Evolutionary conservation across 805 yeast species (phyloP).

Genomic region (Blastobotrys terrestris): DNA sequence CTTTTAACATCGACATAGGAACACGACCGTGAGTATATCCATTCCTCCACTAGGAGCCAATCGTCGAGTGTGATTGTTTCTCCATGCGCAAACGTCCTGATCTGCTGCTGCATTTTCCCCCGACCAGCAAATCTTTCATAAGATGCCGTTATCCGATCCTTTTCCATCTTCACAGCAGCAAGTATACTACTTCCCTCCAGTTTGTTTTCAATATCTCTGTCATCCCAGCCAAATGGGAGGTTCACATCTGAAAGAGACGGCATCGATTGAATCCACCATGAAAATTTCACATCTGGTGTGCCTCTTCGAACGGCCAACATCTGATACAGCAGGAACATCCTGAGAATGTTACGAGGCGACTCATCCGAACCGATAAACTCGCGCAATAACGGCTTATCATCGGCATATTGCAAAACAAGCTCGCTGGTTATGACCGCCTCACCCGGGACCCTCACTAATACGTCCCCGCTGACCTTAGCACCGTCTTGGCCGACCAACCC

Average conservation of each 20-base stretch:
- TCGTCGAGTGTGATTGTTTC: conserved; percentile 17
- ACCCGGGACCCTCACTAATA: neutral
- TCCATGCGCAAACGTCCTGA: conserved; percentile 9
- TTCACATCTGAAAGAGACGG: conserved; percentile 25
- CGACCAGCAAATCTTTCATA: conserved; percentile 18
- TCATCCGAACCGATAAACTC: neutral
- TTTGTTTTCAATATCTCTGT: conserved; percentile 19
- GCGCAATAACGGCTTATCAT: neutral
- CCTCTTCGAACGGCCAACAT: conserved; percentile 14
- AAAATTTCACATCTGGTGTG: conserved; percentile 15
- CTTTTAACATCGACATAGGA: conserved; percentile 21
- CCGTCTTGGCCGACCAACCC: neutral
- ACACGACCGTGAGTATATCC: conserved; percentile 33
- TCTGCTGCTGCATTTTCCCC: conserved; percentile 7
- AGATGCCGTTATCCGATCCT: conserved; percentile 17
- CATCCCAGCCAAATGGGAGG: conserved; percentile 27
- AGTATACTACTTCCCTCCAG: conserved; percentile 22
- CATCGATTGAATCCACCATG: conserved; percentile 21
- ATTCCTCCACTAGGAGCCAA: conserved; percentile 31
- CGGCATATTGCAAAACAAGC: neutral
- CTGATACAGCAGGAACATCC: conserved; percentile 16
- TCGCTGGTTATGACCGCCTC: neutral
- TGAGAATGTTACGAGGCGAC: conserved; percentile 11
- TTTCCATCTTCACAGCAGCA: conserved; percentile 23
- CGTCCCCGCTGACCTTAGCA: neutral